phyloP scores from a whole-genome alignment of 192 early-diverging fungal genomes.

The Coemansia sp. region DNA sequence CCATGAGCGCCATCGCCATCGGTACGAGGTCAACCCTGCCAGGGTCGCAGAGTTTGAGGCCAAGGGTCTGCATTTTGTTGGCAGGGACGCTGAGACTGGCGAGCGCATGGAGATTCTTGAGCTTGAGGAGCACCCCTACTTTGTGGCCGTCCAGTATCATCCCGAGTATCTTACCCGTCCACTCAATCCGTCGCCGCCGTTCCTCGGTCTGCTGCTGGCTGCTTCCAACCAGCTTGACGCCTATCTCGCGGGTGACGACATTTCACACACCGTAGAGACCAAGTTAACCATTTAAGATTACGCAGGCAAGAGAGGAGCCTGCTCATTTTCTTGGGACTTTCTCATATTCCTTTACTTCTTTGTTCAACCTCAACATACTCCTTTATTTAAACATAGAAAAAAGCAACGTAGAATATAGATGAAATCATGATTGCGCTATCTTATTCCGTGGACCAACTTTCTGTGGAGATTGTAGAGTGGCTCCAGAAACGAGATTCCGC shows the following conservation, averaged over 20 bases:
- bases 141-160: conserved; percentile 94
- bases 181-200: conserved; percentile 86
- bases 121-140: conserved; percentile 87
- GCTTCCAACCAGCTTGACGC: conserved; percentile 69
- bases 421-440: background rate
- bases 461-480: background rate
- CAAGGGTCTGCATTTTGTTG: conserved; percentile 86
- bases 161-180: conserved; percentile 98
- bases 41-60: conserved; percentile 72
- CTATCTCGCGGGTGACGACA: conserved; percentile 43
- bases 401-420: no score
- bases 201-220: conserved; percentile 91
- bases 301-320: background rate
- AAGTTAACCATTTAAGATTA: conserved; percentile 46
- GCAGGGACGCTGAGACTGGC: conserved; percentile 85
- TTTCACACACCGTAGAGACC: conserved; percentile 24
- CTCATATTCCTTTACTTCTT: background rate
- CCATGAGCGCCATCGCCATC: conserved; percentile 94
- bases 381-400: no score
- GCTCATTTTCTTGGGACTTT: background rate
- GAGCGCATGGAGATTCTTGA: conserved; percentile 99
- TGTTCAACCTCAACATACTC: background rate
- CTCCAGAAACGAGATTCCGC: background rate
- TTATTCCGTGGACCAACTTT: background rate
- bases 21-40: conserved; percentile 97